Base-by-base conservation (phyloP, 306 rosid genomes). In the Medicago truncatula region DNA sequence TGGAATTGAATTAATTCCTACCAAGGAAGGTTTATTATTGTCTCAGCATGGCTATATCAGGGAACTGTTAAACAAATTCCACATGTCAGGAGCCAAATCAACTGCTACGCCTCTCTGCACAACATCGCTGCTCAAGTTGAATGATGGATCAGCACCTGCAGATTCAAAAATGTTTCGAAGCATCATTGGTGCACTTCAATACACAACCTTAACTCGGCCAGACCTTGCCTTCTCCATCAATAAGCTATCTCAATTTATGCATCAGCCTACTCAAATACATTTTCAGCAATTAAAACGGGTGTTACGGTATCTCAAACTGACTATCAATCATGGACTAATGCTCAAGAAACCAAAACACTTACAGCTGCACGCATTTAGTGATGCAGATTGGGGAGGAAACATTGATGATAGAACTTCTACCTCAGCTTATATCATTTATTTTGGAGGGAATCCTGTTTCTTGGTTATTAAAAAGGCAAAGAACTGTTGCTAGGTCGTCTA, bases 1-100 rank as follows among this genome's bases (percentile, higher is more conserved):
- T 11, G 73, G 39, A 10, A 68, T 68, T 46, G 73, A 68, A 46
- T 13, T 68, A 10, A 68, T 68, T 5, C 73, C 57, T 1, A 7
- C 14, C 0, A 21, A 4, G 0, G 28, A 2, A 3, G 59, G 21
- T 3, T 13, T 46, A 0, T 2, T 46, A 13, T 6, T 68, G 4
- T 21, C 41, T 0, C 43, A 68, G 4, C 73, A 68, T 8, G 4
- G 10, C 2, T 68, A 68, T 15, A 46, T 68, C 1, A 0, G 40
- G 1, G 73, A 67, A 0, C 0, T 67, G 0, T 5, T 67, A 4
- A 57, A 67, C 2, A 67, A 44, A 31, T 36, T 34, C 1, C 2
- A 62, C 6, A 62, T 36, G 21, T 0, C 16, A 1, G 17, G 71
- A 0, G 72, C 20, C 0, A 44, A 67, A 10, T 39, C 41, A 39